phyloP scores from a whole-genome alignment of 2,329 filamentous ascomycete species.

The Paraphaeosphaeria sporulosa region DNA sequence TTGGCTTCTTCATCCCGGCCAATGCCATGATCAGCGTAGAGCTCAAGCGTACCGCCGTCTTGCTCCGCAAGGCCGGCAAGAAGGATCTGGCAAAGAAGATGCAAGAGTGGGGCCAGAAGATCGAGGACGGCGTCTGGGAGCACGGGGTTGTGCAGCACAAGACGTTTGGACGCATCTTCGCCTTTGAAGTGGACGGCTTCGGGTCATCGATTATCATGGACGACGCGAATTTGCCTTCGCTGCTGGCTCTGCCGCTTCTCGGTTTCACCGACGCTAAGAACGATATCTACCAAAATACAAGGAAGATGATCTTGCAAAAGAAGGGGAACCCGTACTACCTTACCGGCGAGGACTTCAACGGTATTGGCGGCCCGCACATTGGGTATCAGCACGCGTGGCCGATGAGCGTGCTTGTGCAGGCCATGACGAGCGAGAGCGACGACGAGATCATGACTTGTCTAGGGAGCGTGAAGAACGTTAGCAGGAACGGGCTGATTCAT shows the following conservation, averaged over 20 bases:
- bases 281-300: conserved; percentile 83
- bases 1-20: conserved; percentile 93
- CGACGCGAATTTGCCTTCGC: conserved; percentile 84
- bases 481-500: conserved; percentile 81
- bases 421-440: conserved; percentile 85
- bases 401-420: conserved; percentile 91
- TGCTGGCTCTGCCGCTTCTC: conserved; percentile 79
- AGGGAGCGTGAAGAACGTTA: conserved; percentile 75
- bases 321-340: conserved; percentile 89
- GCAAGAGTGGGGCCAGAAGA: conserved; percentile 66
- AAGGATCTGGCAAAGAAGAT: conserved; percentile 58
- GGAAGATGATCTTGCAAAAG: conserved; percentile 79
- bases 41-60: conserved; percentile 73
- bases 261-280: conserved; percentile 74
- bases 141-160: conserved; percentile 82
- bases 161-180: conserved; percentile 80
- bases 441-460: conserved; percentile 80
- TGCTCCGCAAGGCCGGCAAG: conserved; percentile 70
- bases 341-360: conserved; percentile 76
- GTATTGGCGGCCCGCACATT: conserved; percentile 86
- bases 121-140: conserved; percentile 81
- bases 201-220: conserved; percentile 86
- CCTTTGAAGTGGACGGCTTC: conserved; percentile 88
- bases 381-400: conserved; percentile 94
- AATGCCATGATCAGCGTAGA: conserved; percentile 98